Conservation (phyloP, 208 protist genomes). For the Crithidia fasciculata region DNA sequence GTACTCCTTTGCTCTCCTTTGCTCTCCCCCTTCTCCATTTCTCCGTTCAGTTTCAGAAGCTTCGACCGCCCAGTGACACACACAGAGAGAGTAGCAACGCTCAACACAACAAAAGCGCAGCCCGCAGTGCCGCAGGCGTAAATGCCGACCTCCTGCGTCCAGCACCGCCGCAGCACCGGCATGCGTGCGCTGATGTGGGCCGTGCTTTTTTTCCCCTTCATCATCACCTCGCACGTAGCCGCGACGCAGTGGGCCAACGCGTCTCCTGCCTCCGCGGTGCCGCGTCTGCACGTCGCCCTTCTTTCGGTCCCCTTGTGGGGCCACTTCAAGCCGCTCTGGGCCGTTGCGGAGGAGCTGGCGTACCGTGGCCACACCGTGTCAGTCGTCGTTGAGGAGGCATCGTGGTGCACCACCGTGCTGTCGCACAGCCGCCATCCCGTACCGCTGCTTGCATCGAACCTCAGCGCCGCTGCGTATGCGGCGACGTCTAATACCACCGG, state of each 20-base stretch:
- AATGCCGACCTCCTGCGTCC: too few species aligned
- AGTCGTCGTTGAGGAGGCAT: conserved; percentile 44
- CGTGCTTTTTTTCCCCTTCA: background rate
- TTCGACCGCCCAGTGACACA: too few species aligned
- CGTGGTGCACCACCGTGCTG: conserved; percentile 46
- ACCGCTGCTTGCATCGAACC: background rate
- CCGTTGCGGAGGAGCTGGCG: conserved; percentile 48
- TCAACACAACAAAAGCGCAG: too few species aligned
- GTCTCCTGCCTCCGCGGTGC: conserved; percentile 2
- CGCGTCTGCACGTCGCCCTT: conserved; percentile 56
- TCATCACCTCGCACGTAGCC: background rate
- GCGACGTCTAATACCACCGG: background rate
- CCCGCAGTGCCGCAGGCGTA: too few species aligned
- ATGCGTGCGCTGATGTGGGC: background rate
- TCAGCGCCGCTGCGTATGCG: background rate
- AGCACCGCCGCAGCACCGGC: background rate
- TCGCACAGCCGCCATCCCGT: conserved; percentile 5
- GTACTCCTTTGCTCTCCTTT: too few species aligned
- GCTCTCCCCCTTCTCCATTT: too few species aligned
- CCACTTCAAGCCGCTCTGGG: conserved; percentile 51
- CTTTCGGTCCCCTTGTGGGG: conserved; percentile 54
- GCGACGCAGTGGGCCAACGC: background rate
- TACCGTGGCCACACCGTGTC: conserved; percentile 57
- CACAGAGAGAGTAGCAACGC: too few species aligned
- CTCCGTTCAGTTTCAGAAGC: too few species aligned